Base-by-base conservation (phyloP, 768 basidiomycete genomes). In the Leccinum boreale region DNA sequence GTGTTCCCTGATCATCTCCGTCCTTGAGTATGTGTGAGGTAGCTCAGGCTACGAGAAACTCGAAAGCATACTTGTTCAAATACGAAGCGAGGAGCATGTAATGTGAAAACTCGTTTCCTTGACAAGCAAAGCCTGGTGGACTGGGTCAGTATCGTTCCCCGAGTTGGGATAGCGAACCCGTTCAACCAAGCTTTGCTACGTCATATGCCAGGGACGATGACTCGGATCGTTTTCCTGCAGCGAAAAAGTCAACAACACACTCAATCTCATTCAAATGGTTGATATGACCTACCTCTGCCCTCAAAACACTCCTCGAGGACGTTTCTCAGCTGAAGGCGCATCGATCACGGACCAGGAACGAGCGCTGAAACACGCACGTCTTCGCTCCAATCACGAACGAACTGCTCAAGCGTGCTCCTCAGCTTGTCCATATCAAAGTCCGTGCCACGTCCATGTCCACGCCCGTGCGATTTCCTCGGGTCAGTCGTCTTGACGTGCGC, bases 91-190 rank as follows among this genome's bases (percentile, higher is more conserved):
- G 83, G 14, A 98, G 81, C 94, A 95, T 96, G 72, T 92, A 93
- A 62, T 95, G 90, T 28, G 92, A 94, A 70, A 97, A 97, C 72
- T 98, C 95, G 69, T 97, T 97, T 21, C 90, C 94, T 72, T 96
- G 94, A 61, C 90, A 93, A 1, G 89, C 75, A 64, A 94, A 98
- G 3, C 94, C 94, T 93, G 49, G 53, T 5, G 50, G 1, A 46
- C 50, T 36, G 11, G 14, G 45, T 61, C n/a, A 59, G 45, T 9
- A n/a, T 21, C 14, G 5, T n/a, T 21, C 28, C 3, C 48, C 21
- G 14, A 52, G 14, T 5, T 3, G 3, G 35, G 21, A 55, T 12
- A 49, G 50, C 49, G 42, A 31, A 44, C 51, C 28, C 35, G 49
- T 59, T 77, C 33, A 65, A 92, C 93, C 94, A 54, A 88, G 77